Evolutionary conservation across 2,329 filamentous ascomycete genomes (phyloP).

Genomic region (Chaetomiaceae sp.): DNA sequence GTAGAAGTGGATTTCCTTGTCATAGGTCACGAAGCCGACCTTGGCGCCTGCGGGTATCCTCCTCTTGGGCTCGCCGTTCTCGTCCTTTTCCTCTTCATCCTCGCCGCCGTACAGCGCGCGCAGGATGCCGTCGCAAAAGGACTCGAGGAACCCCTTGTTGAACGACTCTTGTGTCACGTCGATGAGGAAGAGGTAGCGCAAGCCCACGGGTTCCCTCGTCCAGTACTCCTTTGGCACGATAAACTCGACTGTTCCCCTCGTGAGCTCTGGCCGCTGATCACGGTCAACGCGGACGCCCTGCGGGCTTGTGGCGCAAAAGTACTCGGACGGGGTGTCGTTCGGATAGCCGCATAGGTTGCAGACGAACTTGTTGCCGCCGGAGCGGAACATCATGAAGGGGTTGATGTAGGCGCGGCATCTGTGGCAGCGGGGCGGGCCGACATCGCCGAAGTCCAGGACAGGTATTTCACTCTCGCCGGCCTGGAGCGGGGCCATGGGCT

Average conservation of each 20-base stretch:
- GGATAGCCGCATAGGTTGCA: constrained; percentile 98
- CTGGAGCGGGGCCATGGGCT: constrained; percentile 79
- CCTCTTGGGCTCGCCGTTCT: constrained; percentile 51
- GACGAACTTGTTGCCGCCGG: constrained; percentile 91
- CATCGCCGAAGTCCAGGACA: constrained; percentile 90
- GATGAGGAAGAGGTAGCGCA: constrained; percentile 86
- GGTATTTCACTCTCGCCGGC: constrained; percentile 83
- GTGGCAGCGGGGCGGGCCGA: constrained; percentile 83
- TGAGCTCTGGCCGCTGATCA: constrained; percentile 82
- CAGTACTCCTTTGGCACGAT: constrained; percentile 98
- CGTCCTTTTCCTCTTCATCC: constrained; percentile 45
- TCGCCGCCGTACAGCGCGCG: constrained; percentile 75
- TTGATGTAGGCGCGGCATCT: constrained; percentile 97
- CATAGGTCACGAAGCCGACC: constrained; percentile 92
- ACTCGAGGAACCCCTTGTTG: constrained; percentile 85
- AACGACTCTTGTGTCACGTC: constrained; percentile 90
- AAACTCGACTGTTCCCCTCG: constrained; percentile 90
- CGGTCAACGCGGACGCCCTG: constrained; percentile 84
- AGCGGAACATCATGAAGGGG: constrained; percentile 96
- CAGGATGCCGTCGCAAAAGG: constrained; percentile 84
- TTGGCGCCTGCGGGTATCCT: constrained; percentile 73
- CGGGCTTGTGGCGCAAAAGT: constrained; percentile 87
- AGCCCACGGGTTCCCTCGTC: constrained; percentile 85
- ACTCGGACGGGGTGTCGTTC: constrained; percentile 87
- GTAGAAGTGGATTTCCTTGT: constrained; percentile 97